These are phyloP conservation scores for Tagetes patula DNA, from an alignment of 129 eudicot species.

Conservation along the genomic window DNA sequence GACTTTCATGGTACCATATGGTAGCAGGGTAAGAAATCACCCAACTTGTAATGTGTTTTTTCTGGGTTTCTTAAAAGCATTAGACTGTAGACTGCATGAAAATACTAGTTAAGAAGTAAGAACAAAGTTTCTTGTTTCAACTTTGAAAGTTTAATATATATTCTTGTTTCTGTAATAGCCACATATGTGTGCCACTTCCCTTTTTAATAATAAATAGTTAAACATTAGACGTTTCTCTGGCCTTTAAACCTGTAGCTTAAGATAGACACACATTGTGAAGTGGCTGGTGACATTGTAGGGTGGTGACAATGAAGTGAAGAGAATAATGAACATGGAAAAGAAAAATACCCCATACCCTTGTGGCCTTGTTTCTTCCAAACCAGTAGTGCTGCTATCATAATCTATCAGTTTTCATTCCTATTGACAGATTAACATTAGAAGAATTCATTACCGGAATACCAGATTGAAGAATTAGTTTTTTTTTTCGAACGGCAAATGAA, in stretches of 20 bases:
- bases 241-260: not conserved
- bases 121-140: not conserved
- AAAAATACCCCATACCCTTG: not conserved
- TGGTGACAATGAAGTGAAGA: not conserved
- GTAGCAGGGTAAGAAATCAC: constrained; percentile 4
- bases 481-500: too few species aligned
- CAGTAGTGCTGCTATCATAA: not conserved
- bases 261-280: too few species aligned
- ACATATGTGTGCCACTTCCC: too few species aligned
- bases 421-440: not conserved
- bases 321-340: not conserved
- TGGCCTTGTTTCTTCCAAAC: not conserved
- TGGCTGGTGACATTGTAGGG: not conserved
- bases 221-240: not conserved
- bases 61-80: not conserved
- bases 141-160: not conserved
- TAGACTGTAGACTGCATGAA: not conserved
- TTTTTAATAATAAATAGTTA: too few species aligned
- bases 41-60: not conserved
- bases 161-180: not conserved
- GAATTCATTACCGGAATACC: too few species aligned
- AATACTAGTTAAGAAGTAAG: not conserved
- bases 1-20: not conserved
- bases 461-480: too few species aligned
- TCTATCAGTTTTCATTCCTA: not conserved